Percentiles rank a stretch among this genome's conserved stretches.
phyloP scores from a whole-genome alignment of 192 early-diverging fungal genomes.

The Spizellomyces punctatus region DNA sequence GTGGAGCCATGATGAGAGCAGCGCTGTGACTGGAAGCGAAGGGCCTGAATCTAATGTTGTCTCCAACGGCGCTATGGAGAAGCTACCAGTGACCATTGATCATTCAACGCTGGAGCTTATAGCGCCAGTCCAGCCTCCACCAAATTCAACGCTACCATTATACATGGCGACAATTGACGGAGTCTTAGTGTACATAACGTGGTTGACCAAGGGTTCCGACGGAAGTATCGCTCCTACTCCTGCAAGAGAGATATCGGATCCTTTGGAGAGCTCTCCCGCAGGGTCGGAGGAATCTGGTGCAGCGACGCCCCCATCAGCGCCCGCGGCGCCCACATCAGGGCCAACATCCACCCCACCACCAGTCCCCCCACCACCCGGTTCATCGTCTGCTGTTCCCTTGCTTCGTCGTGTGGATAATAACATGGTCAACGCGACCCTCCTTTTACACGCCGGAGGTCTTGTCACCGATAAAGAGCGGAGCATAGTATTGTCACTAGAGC shows the following conservation, averaged over 20 bases:
- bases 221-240: slow-evolving; percentile 7
- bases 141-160: slow-evolving; percentile 1
- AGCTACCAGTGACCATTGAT: slow-evolving; percentile 29
- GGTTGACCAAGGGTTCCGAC: slow-evolving; percentile 14
- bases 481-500: slow-evolving; percentile 84
- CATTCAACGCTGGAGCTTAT: slow-evolving; percentile 10
- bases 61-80: no score
- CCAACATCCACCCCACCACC: neutral
- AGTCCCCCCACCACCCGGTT: neutral
- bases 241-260: slow-evolving; percentile 13
- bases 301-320: neutral
- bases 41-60: neutral
- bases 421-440: slow-evolving; percentile 82
- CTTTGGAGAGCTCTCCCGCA: neutral
- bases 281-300: neutral
- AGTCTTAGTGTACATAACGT: slow-evolving; percentile 19
- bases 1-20: slow-evolving; percentile 4
- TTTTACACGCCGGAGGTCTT: slow-evolving; percentile 86
- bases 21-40: neutral
- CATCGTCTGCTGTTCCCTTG: slow-evolving; percentile 40
- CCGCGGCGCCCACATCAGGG: neutral
- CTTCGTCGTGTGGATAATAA: slow-evolving; percentile 81
- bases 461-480: slow-evolving; percentile 80
- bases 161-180: slow-evolving; percentile 34
- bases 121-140: slow-evolving; percentile 18